phyloP scores from a whole-genome alignment of 495 filamentous ascomycete species.

The Hyphodiscus hymeniophilus region DNA sequence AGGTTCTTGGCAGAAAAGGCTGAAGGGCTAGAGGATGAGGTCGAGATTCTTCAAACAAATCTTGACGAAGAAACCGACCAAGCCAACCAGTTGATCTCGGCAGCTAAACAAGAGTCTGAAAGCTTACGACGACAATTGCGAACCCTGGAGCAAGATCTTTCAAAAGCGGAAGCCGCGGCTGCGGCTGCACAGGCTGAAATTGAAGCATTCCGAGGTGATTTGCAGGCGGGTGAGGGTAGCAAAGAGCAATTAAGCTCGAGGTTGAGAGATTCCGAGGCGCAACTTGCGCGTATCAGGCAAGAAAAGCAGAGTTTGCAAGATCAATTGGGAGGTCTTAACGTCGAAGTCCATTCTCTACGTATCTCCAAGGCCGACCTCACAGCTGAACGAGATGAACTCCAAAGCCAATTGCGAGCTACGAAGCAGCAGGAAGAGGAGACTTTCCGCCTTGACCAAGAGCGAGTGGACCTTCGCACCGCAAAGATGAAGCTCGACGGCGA shows the following conservation, averaged over 20 bases:
- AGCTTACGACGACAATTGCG: slow-evolving; percentile 42
- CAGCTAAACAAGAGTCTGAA: slow-evolving; percentile 39
- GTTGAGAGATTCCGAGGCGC: slow-evolving; percentile 32
- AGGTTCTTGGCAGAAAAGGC: slow-evolving; percentile 56
- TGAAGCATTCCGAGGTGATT: slow-evolving; percentile 48
- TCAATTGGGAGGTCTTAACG: slow-evolving; percentile 49
- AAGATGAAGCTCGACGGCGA: slow-evolving; percentile 53
- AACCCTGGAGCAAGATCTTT: slow-evolving; percentile 33
- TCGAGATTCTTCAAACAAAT: slow-evolving; percentile 65
- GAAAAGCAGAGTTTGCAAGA: slow-evolving; percentile 59
- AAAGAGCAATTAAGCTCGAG: slow-evolving; percentile 28
- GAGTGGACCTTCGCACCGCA: slow-evolving; percentile 50
- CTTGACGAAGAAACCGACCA: slow-evolving; percentile 68
- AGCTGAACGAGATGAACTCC: slow-evolving; percentile 57
- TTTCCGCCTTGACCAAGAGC: slow-evolving; percentile 52
- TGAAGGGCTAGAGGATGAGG: slow-evolving; percentile 70
- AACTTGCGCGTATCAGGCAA: slow-evolving; percentile 35
- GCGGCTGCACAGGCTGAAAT: slow-evolving; percentile 43
- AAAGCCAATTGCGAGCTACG: slow-evolving; percentile 42
- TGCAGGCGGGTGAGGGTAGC: slow-evolving; percentile 27
- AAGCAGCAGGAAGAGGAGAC: slow-evolving; percentile 42
- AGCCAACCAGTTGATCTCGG: slow-evolving; percentile 45
- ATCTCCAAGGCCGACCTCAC: slow-evolving; percentile 43
- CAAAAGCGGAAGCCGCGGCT: slow-evolving; percentile 32
- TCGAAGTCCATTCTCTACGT: slow-evolving; percentile 51